Evolutionary conservation across 2,329 filamentous ascomycete species (phyloP), one percentile per base, ranked within the genome.

Genomic region (Lasiodiplodia citricola): DNA sequence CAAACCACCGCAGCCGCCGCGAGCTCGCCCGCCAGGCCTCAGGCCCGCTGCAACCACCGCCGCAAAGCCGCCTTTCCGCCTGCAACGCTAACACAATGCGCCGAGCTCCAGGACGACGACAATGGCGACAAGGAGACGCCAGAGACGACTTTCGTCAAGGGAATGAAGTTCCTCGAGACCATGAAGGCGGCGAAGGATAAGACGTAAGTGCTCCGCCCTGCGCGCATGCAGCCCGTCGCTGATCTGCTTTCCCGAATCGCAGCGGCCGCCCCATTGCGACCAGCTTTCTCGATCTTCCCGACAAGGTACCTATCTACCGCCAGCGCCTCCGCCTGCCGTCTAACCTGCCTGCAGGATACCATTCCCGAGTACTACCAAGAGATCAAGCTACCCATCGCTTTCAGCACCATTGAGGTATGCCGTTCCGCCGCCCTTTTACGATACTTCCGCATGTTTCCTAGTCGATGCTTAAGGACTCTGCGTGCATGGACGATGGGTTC

Each of bases 121-220:
- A 64, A 64, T 64, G 69, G 72, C 51, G 71, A 70, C 21, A 69
- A 73, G 21, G 91, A 94, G 80, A 89, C 87, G 18, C 80, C 82
- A 66, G 89, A 92, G 77, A 89, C 89, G 18, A 94, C 92, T 2
- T 90, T 89, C 16, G 86, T 89, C 67, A 87, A 89, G 74, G 93
- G 93, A 47, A 81, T 92, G 74, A 87, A 86, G 72, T 92, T 96
- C 75, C 82, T 96, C 55, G 89, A 92, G 66, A 89, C 90, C 76
- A 87, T 97, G 75, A 90, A 90, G 74, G 86, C 88, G 72, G 93
- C 92, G 25, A 88, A 89, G 71, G 93, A 96, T 79, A 96, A 96
- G 83, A 92, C 87, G 92, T 95, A 85, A 75, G 87, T 83, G 69
- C 58, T 68, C 55, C 35, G 55, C 31, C 50, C 60, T 65, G 68